A percentile compares a stretch with the other conserved stretches of the same genome.
Conservation (phyloP, 2,329 filamentous ascomycete genomes). For the Pleoardoris graminearum region DNA sequence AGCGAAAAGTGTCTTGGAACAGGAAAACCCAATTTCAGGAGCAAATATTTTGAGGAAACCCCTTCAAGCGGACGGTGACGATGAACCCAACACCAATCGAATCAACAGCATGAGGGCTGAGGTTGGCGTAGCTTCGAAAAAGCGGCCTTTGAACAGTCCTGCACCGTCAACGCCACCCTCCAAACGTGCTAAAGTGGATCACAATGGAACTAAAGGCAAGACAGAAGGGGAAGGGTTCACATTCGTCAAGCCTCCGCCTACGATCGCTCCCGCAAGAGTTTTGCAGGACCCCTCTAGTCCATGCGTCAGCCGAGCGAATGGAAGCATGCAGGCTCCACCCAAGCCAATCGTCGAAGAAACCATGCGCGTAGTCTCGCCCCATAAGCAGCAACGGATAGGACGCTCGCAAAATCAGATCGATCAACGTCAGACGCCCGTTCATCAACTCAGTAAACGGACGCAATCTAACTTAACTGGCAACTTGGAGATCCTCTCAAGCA, state of each 20-base stretch:
- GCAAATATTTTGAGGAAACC: conserved; percentile 1
- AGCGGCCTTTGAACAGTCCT: neutral
- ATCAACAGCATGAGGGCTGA: neutral
- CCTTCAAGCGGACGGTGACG: neutral
- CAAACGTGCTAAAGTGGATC: conserved; percentile 10
- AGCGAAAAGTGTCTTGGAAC: neutral
- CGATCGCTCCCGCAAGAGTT: conserved; percentile 10
- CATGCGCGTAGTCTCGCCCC: neutral
- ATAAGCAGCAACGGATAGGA: neutral
- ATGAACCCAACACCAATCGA: neutral
- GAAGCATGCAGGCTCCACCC: conserved; percentile 6
- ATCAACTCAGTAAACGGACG: conserved; percentile 6
- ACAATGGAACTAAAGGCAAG: neutral
- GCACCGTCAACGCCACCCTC: conserved; percentile 10
- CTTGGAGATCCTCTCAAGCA: conserved; percentile 44
- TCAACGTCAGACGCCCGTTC: conserved; percentile 11
- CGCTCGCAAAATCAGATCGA: neutral
- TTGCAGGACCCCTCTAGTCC: conserved; percentile 19
- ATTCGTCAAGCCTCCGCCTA: neutral
- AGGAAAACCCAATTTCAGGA: neutral
- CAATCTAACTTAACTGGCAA: conserved; percentile 9
- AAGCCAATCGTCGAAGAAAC: neutral
- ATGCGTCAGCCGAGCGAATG: conserved; percentile 1
- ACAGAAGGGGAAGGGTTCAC: neutral
- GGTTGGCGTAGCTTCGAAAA: neutral